Evolutionary conservation across 371 early-diverging fungal species (phyloP).

Genomic region (Furculomyces boomerangus): DNA sequence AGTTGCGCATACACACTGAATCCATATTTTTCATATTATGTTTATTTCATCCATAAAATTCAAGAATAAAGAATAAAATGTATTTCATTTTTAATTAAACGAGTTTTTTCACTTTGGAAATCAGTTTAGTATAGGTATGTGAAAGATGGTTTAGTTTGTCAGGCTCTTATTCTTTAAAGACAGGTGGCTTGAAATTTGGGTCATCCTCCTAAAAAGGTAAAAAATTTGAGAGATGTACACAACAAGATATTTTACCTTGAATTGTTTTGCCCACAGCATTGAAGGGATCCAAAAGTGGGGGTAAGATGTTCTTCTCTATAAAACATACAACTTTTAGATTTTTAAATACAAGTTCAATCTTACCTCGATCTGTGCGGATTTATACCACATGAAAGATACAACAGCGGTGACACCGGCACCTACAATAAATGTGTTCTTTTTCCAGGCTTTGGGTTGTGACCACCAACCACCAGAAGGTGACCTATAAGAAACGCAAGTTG

Average conservation of each 20-base stretch:
- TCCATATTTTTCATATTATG: neutral
- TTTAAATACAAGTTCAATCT: neutral
- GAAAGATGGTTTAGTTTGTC: neutral
- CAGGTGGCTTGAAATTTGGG: conserved; percentile 26
- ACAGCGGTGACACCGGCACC: conserved; percentile 40
- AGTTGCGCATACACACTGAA: neutral
- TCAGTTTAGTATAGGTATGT: neutral
- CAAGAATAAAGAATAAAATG: too few species aligned
- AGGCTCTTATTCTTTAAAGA: conserved; percentile 3
- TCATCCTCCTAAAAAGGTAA: conserved; percentile 11
- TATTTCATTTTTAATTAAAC: too few species aligned
- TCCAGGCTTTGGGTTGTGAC: conserved; percentile 63
- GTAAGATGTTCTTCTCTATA: conserved; percentile 14
- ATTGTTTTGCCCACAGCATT: conserved; percentile 26
- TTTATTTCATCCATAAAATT: too few species aligned
- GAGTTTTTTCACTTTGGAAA: too few species aligned
- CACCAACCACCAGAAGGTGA: conserved; percentile 81
- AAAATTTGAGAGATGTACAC: neutral
- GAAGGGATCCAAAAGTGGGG: conserved; percentile 27
- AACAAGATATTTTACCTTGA: conserved; percentile 13
- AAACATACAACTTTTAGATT: too few species aligned
- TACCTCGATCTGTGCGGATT: conserved; percentile 71
- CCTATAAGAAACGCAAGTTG: conserved; percentile 12
- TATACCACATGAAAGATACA: conserved; percentile 46
- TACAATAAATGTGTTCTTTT: conserved; percentile 57